phyloP scores from a whole-genome alignment of 2,329 filamentous ascomycete genomes.

The Shiraia bambusicola region DNA sequence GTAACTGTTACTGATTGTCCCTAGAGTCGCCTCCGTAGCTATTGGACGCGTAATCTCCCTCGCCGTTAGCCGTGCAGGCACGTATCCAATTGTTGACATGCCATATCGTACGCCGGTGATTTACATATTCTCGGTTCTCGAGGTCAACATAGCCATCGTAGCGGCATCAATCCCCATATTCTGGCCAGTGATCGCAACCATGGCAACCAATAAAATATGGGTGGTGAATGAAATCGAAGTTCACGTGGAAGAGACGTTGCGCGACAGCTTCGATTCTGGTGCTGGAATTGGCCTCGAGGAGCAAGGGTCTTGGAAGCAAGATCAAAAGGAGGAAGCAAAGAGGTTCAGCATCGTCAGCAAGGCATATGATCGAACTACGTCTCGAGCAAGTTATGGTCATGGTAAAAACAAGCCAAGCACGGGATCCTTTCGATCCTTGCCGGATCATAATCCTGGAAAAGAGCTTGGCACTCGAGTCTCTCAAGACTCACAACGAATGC shows the following conservation, averaged over 20 bases:
- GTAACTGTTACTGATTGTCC: conserved; percentile 3
- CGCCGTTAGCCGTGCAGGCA: conserved; percentile 32
- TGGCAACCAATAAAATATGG: conserved; percentile 40
- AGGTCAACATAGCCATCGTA: conserved; percentile 43
- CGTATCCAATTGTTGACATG: conserved; percentile 34
- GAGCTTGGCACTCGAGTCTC: conserved; percentile 20
- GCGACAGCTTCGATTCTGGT: conserved; percentile 15
- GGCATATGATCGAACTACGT: conserved; percentile 9
- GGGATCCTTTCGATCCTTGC: conserved; percentile 14
- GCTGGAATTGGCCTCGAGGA: conserved; percentile 21
- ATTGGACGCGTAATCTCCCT: conserved; percentile 35
- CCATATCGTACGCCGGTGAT: conserved; percentile 33
- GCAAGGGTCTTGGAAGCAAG: conserved; percentile 11
- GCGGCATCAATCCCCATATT: conserved; percentile 43
- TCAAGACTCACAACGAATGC: conserved; percentile 29
- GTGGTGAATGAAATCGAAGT: conserved; percentile 44
- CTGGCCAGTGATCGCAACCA: conserved; percentile 38
- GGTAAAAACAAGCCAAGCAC: conserved; percentile 12
- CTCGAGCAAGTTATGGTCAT: conserved; percentile 3
- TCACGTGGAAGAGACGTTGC: conserved; percentile 26
- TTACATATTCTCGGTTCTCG: conserved; percentile 40
- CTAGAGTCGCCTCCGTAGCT: conserved; percentile 32
- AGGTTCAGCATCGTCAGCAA: conserved; percentile 16
- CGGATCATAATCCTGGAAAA: conserved; percentile 12
- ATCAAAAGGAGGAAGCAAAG: conserved; percentile 12